phyloP scores from a whole-genome alignment of 345 rosid species.

The Populus simonii region DNA sequence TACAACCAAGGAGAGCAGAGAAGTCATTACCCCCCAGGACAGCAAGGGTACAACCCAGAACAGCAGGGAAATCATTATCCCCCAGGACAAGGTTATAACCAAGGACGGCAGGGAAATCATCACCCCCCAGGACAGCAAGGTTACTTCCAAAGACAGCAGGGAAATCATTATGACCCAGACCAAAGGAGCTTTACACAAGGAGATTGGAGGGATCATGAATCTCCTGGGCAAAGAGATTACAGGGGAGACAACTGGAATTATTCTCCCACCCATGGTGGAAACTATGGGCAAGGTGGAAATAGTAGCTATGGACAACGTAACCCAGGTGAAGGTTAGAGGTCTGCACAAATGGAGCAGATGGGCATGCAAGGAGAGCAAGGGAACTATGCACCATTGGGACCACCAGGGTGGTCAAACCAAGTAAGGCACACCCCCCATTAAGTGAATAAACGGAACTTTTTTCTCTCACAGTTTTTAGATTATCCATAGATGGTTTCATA shows the following conservation, averaged over 20 bases:
- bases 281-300: constrained; percentile 32
- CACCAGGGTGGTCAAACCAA: constrained; percentile 31
- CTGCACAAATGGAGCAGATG: constrained; percentile 43
- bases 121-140: constrained; percentile 34
- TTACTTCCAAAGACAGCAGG: constrained; percentile 17
- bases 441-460: neutral
- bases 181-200: constrained; percentile 42
- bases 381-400: constrained; percentile 39
- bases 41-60: constrained; percentile 22
- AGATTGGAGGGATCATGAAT: constrained; percentile 19
- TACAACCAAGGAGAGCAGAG: constrained; percentile 46
- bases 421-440: constrained; percentile 27
- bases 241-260: constrained; percentile 32
- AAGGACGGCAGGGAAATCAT: constrained; percentile 36
- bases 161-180: constrained; percentile 34
- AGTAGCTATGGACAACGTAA: constrained; percentile 27
- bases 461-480: neutral
- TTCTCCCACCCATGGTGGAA: constrained; percentile 31
- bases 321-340: constrained; percentile 23
- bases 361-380: constrained; percentile 40
- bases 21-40: constrained; percentile 36
- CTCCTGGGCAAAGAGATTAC: constrained; percentile 22
- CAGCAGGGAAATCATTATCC: constrained; percentile 37
- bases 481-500: neutral
- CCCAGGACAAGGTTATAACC: constrained; percentile 25